These are phyloP conservation scores for Chaetoceros tenuissimus DNA, from an alignment of 108 stramenopile genomes.

Conservation along the genomic window DNA sequence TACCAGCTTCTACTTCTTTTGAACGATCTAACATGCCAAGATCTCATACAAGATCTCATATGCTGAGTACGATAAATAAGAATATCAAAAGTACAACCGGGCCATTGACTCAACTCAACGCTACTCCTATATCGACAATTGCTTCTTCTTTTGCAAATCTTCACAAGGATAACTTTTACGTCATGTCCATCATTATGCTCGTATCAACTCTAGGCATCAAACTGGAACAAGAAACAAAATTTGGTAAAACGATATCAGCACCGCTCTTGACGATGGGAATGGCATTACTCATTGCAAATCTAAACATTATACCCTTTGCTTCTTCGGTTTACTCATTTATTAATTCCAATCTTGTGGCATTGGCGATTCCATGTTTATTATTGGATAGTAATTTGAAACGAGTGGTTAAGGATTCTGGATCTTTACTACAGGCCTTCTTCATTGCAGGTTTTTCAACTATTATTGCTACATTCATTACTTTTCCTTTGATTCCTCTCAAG, in stretches of 20 bases:
- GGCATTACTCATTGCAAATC: constrained; percentile 50
- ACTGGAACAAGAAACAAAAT: constrained; percentile 48
- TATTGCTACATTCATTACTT: constrained; percentile 68
- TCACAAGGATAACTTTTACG: constrained; percentile 47
- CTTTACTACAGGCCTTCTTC: constrained; percentile 63
- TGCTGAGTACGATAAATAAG: too few relatives aligned
- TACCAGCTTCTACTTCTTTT: too few relatives aligned
- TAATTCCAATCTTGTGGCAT: constrained; percentile 66
- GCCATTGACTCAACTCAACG: too few relatives aligned
- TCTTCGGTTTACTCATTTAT: constrained; percentile 48
- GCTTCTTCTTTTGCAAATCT: too few relatives aligned
- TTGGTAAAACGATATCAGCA: constrained; percentile 78
- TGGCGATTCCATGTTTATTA: constrained; percentile 83
- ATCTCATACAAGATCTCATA: too few relatives aligned
- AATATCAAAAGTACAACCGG: too few relatives aligned
- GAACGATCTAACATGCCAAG: too few relatives aligned
- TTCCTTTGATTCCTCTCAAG: constrained; percentile 55
- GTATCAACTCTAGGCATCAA: constrained; percentile 58
- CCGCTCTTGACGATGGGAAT: constrained; percentile 74
- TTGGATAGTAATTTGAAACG: constrained; percentile 79
- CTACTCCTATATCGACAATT: too few relatives aligned
- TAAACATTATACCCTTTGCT: constrained; percentile 58
- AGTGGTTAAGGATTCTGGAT: constrained; percentile 68
- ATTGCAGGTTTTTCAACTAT: constrained; percentile 78
- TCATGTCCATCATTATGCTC: constrained; percentile 40